phyloP scores from a whole-genome alignment of 495 filamentous ascomycete genomes.

The Neohortaea acidophila region DNA sequence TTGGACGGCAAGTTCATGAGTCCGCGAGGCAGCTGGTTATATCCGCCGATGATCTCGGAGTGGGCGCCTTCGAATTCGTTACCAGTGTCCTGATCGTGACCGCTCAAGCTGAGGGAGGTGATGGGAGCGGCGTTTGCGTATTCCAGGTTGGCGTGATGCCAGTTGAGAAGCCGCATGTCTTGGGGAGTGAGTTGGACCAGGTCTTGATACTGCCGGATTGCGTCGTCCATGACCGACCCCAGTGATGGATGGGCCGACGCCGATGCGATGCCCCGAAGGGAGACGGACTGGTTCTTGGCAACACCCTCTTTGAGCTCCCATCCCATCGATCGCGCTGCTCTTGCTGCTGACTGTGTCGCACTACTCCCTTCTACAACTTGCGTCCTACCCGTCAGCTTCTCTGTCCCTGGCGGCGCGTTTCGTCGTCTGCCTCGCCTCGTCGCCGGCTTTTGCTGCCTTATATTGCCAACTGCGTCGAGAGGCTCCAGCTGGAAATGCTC shows the following conservation, averaged over 20 bases:
- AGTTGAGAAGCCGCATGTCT: constrained; percentile 84
- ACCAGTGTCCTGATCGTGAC: constrained; percentile 92
- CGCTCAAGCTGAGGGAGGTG: constrained; percentile 68
- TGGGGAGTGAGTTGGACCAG: constrained; percentile 69
- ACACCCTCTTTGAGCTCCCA: constrained; percentile 60
- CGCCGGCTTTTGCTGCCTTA: constrained; percentile 18
- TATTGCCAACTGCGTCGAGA: constrained; percentile 30
- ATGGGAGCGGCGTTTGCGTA: constrained; percentile 91
- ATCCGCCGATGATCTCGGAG: constrained; percentile 81
- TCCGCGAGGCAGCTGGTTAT: constrained; percentile 75
- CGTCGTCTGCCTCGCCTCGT: constrained; percentile 14
- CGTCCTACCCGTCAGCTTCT: constrained; percentile 31
- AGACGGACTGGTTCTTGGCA: constrained; percentile 48
- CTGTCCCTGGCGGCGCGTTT: constrained; percentile 24
- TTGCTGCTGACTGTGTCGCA: constrained; percentile 30
- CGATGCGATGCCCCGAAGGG: constrained; percentile 50
- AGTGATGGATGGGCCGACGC: constrained; percentile 53
- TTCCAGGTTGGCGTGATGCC: constrained; percentile 96
- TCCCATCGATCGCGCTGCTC: constrained; percentile 59
- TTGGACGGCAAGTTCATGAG: constrained; percentile 58
- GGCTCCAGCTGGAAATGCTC: constrained; percentile 59
- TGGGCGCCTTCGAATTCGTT: constrained; percentile 96
- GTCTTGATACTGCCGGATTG: constrained; percentile 69
- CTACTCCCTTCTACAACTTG: constrained; percentile 28
- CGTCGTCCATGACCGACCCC: constrained; percentile 78